Evolutionary conservation across 371 early-diverging fungal genomes (phyloP), one percentile per base, ranked within the genome.

Genomic region (Rhizopus delemar): DNA sequence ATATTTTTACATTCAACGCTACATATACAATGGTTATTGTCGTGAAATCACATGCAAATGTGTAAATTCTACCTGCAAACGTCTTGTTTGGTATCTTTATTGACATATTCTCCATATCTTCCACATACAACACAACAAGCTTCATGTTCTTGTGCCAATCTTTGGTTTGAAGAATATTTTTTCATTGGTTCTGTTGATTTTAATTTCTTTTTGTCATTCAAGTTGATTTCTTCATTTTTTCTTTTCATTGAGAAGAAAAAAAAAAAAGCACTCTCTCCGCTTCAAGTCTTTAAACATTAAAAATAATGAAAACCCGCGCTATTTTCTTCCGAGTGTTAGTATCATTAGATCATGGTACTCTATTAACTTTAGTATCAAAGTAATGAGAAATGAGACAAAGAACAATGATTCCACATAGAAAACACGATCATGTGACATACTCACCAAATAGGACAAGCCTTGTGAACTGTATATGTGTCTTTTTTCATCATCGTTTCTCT

Each of bases 91-190:
- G 80, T 81, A 7, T 62, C 60, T 45, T 79, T 69, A 51, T 74
- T 77, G 28, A 80, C 73, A 53, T 80, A 81, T 63, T 80, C 85
- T 0, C 82, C 85, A 54, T 74, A 83, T 63, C 70, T 71, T n/a
- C 81, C 80, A 59, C 83, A 83, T 13, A 83, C 61, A 13, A 78
- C 53, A 49, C 85, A 83, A 3, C 51, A 31, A 13, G 79, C 78
- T 54, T 82, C 81, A 3, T 72, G 77, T 29, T 68, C 51, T 46
- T 52, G 35, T 11, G 64, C 67, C 12, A 59, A 45, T 31, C 81
- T 75, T 56, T 84, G 82, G 36, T 72, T 70, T 8, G 67, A 62
- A 39, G 63, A 59, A 43, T 57, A 68, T 8, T 57, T 51, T 38
- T 70, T 69, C 28, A 71, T 49, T 0, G 56, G 53, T 34, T 67